These are phyloP conservation scores for Wallemia hederae DNA, from an alignment of 1,284 basidiomycete genomes.

Conservation along the genomic window DNA sequence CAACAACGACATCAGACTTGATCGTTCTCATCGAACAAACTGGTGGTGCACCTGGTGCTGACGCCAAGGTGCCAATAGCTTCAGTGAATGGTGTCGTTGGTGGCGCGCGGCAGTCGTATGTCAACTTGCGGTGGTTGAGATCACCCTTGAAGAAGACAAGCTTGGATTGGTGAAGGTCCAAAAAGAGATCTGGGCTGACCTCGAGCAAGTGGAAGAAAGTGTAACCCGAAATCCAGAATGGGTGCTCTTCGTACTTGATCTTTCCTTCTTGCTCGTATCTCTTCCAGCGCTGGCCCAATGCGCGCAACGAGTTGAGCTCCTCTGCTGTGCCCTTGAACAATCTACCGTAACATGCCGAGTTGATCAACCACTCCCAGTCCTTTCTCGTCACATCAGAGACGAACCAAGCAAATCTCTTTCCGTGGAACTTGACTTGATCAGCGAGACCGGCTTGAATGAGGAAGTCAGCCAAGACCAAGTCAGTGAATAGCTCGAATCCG, in stretches of 20 bases:
- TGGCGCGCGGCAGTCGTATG: slow-evolving; percentile 2
- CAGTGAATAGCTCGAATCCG: slow-evolving; percentile 81
- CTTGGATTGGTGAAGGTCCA: slow-evolving; percentile 65
- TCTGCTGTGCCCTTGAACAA: slow-evolving; percentile 53
- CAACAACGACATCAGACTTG: slow-evolving; percentile 46
- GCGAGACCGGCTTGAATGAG: slow-evolving; percentile 73
- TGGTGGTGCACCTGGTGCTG: slow-evolving; percentile 58
- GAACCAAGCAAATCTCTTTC: slow-evolving; percentile 62
- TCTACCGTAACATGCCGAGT: slow-evolving; percentile 59
- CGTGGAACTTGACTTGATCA: slow-evolving; percentile 64
- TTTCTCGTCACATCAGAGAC: slow-evolving; percentile 89
- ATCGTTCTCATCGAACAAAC: slow-evolving; percentile 59
- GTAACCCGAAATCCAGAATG: slow-evolving; percentile 89
- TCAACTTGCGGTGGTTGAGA: slow-evolving; percentile 5
- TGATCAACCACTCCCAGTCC: slow-evolving; percentile 85
- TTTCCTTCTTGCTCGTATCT: slow-evolving; percentile 77
- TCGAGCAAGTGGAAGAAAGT: slow-evolving; percentile 24
- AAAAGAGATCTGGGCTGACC: slow-evolving; percentile 43
- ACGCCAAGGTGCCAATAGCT: slow-evolving; percentile 31
- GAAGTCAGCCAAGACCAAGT: slow-evolving; percentile 74
- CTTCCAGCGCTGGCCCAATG: slow-evolving; percentile 75
- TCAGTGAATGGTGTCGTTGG: slow-evolving; percentile 4
- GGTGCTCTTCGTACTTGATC: slow-evolving; percentile 88
- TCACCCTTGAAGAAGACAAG: slow-evolving; percentile 45
- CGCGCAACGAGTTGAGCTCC: slow-evolving; percentile 51